phyloP scores from a whole-genome alignment of 306 rosid species.

The Citrullus amarus region DNA sequence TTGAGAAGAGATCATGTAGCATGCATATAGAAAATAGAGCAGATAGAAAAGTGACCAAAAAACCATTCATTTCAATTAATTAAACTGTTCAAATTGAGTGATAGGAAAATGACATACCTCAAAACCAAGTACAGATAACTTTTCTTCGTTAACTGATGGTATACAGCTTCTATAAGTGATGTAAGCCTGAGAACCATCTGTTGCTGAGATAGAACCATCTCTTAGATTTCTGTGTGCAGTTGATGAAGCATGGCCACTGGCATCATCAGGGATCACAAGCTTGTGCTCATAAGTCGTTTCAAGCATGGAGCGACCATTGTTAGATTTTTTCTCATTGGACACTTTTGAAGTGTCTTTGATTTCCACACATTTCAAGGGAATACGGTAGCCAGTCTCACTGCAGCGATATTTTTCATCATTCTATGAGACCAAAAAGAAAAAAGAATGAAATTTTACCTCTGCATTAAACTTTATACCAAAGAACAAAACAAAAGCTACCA shows the following conservation, averaged over 20 bases:
- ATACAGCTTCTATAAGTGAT: slow-evolving; percentile 80
- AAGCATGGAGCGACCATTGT: slow-evolving; percentile 26
- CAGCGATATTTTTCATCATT: slow-evolving; percentile 63
- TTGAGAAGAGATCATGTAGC: background rate
- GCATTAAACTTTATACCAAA: background rate
- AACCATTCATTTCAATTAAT: background rate
- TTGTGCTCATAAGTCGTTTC: slow-evolving; percentile 26
- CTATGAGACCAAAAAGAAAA: slow-evolving; percentile 24
- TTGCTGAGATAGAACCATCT: slow-evolving; percentile 28
- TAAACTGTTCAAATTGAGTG: background rate
- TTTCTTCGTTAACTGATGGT: slow-evolving; percentile 58
- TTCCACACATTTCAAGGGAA: slow-evolving; percentile 74
- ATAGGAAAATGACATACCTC: slow-evolving; percentile 38
- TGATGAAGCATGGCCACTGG: slow-evolving; percentile 16
- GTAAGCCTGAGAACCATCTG: slow-evolving; percentile 36
- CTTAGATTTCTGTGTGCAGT: slow-evolving; percentile 34
- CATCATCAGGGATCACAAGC: slow-evolving; percentile 14
- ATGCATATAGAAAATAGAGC: background rate
- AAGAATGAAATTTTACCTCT: background rate
- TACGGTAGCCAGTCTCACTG: slow-evolving; percentile 91
- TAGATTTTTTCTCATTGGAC: slow-evolving; percentile 19
- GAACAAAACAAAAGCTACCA: background rate
- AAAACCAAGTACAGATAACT: slow-evolving; percentile 58
- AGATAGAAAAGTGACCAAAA: background rate
- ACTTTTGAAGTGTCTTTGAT: slow-evolving; percentile 29